These are phyloP conservation scores for Dothideomycetes sp. DNA, from an alignment of 2,329 filamentous ascomycete species.

Conservation along the genomic window DNA sequence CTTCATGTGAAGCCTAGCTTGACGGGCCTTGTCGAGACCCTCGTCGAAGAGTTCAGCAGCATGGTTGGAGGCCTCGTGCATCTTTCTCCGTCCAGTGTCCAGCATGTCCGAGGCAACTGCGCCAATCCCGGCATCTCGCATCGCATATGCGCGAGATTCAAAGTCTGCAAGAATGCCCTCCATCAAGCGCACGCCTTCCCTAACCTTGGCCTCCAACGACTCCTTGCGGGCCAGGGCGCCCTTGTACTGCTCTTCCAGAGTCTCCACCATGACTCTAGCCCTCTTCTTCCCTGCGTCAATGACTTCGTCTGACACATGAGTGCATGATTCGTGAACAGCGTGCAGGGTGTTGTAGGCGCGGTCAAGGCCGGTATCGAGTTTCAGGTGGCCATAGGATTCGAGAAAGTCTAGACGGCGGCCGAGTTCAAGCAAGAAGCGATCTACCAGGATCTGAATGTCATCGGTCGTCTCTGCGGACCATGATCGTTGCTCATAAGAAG, in stretches of 20 bases:
- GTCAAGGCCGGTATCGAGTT: slow-evolving; percentile 72
- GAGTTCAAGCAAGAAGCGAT: slow-evolving; percentile 73
- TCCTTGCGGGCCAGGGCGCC: slow-evolving; percentile 75
- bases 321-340: slow-evolving; percentile 77
- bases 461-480: slow-evolving; percentile 33
- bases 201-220: slow-evolving; percentile 83
- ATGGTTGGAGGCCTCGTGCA: slow-evolving; percentile 67
- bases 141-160: slow-evolving; percentile 68
- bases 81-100: slow-evolving; percentile 65
- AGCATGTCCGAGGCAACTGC: slow-evolving; percentile 62
- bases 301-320: slow-evolving; percentile 79
- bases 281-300: slow-evolving; percentile 76
- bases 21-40: slow-evolving; percentile 69
- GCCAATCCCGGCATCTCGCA: slow-evolving; percentile 66
- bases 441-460: slow-evolving; percentile 43
- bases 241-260: slow-evolving; percentile 76
- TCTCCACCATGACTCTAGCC: slow-evolving; percentile 84
- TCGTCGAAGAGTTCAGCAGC: slow-evolving; percentile 70
- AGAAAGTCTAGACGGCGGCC: slow-evolving; percentile 79
- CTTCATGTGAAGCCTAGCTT: slow-evolving; percentile 41
- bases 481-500: slow-evolving; percentile 32
- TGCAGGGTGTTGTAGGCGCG: slow-evolving; percentile 78
- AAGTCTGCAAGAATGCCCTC: slow-evolving; percentile 79
- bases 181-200: slow-evolving; percentile 75
- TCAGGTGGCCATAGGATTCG: slow-evolving; percentile 75